Percentiles rank a stretch among this genome's conserved stretches.
These are phyloP conservation scores for Melanogaster broomeanus DNA, from an alignment of 768 basidiomycete genomes.

Conservation along the genomic window DNA sequence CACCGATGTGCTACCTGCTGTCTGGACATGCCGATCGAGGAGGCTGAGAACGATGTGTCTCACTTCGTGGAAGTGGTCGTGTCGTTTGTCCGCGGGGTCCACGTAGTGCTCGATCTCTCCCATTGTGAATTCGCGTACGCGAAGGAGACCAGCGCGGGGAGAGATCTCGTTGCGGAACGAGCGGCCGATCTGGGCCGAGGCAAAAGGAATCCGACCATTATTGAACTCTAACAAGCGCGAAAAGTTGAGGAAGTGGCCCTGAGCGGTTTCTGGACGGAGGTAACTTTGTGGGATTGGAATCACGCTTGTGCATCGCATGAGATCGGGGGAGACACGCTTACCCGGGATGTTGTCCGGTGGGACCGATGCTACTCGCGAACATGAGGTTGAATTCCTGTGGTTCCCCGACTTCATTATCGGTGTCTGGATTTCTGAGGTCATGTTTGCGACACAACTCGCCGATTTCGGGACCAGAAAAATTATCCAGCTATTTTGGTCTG, in stretches of 20 bases:
- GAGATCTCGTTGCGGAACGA: constrained; percentile 99
- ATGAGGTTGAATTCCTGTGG: constrained; percentile 98
- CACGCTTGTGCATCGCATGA: background rate
- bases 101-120: constrained; percentile 99
- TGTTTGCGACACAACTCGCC: constrained; percentile 83
- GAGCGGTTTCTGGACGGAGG: constrained; percentile 97
- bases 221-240: constrained; percentile 96
- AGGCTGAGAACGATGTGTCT: constrained; percentile 73
- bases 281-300: constrained; percentile 49
- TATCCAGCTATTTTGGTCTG: constrained; percentile 52
- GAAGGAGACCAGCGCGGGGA: constrained; percentile 92
- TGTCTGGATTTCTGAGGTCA: constrained; percentile 86
- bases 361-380: constrained; percentile 97
- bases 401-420: constrained; percentile 88
- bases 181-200: constrained; percentile 94
- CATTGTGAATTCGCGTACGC: constrained; percentile 99
- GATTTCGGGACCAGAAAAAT: constrained; percentile 86
- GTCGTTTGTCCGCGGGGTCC: constrained; percentile 89
- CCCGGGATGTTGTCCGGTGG: constrained; percentile 96
- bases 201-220: constrained; percentile 94
- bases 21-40: constrained; percentile 84
- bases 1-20: constrained; percentile 65
- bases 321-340: constrained; percentile 24
- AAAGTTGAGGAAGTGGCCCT: constrained; percentile 99
- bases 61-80: constrained; percentile 81